Evolutionary conservation across 176 grass and related monocot species (phyloP).

Genomic region (Poa pratensis): DNA sequence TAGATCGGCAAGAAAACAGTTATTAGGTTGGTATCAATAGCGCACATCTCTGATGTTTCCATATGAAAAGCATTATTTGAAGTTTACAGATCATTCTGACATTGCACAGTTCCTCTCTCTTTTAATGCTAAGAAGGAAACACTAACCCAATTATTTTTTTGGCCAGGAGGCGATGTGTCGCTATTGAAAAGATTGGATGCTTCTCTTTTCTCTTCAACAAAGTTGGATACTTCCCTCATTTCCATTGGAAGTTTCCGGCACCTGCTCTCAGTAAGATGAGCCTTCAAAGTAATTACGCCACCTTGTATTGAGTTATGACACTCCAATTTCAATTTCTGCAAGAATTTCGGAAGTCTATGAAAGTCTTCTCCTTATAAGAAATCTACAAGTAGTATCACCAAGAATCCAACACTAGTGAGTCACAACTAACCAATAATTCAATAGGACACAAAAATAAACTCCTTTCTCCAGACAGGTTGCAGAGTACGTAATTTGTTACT

Average conservation of each 20-base stretch:
- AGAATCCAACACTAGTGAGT: conserved; percentile 11
- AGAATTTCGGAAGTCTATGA: conserved; percentile 16
- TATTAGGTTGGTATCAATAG: conserved; percentile 18
- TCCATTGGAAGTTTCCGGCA: conserved; percentile 46
- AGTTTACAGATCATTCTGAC: conserved; percentile 35
- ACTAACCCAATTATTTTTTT: conserved; percentile 32
- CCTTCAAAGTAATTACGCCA: conserved; percentile 58
- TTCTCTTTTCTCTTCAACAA: conserved; percentile 58
- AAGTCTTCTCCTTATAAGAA: conserved; percentile 13
- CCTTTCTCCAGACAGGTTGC: background rate
- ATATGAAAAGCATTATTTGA: conserved; percentile 22
- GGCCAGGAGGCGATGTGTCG: conserved; percentile 2
- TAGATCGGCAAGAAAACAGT: background rate
- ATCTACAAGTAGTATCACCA: conserved; percentile 20
- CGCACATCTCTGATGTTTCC: conserved; percentile 10
- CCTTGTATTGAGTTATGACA: conserved; percentile 35
- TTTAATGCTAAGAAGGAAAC: background rate
- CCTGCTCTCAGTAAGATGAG: conserved; percentile 49
- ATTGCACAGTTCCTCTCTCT: conserved; percentile 36
- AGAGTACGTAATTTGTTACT: background rate
- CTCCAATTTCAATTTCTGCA: conserved; percentile 25
- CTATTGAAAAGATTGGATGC: conserved; percentile 44
- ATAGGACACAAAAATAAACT: background rate
- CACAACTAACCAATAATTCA: conserved; percentile 32
- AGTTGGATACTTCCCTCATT: conserved; percentile 49